These are phyloP conservation scores for Posidonia australis DNA, from an alignment of 106 monocot species.

Conservation along the genomic window DNA sequence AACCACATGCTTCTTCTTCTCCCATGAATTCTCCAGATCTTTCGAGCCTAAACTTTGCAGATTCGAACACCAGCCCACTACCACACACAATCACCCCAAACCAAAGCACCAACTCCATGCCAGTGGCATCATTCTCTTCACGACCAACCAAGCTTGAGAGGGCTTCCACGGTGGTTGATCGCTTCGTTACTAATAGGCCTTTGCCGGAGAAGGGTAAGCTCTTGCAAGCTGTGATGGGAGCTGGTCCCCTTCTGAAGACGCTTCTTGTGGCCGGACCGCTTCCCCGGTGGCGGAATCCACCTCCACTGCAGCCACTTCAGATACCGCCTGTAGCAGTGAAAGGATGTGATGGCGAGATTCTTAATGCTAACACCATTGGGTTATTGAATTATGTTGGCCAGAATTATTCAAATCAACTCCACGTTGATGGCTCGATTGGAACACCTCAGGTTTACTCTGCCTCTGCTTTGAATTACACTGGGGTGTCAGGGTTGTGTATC, in stretches of 20 bases:
- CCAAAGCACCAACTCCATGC: not conserved
- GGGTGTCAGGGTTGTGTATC: too few species aligned
- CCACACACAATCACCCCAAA: not conserved
- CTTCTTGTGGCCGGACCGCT: constrained; percentile 25
- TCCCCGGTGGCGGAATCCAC: constrained; percentile 32
- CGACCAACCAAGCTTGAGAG: not conserved
- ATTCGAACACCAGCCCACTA: not conserved
- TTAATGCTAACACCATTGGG: too few species aligned
- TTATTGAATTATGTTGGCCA: too few species aligned
- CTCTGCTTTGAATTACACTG: too few species aligned
- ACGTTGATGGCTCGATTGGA: too few species aligned
- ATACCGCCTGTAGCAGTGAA: not conserved
- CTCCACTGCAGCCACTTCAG: not conserved
- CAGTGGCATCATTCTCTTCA: not conserved
- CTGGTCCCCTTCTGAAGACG: constrained; percentile 30
- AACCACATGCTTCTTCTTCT: not conserved
- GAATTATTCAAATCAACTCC: too few species aligned
- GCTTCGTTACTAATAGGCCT: not conserved
- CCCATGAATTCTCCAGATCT: constrained; percentile 1
- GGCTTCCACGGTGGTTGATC: not conserved
- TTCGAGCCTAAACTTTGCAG: not conserved
- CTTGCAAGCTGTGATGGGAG: constrained; percentile 30
- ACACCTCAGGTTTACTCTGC: too few species aligned
- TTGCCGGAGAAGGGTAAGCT: constrained; percentile 31
- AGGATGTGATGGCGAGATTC: not conserved